Evolutionary conservation across 768 basidiomycete species (phyloP).

Genomic region (Tylopilus sp.): DNA sequence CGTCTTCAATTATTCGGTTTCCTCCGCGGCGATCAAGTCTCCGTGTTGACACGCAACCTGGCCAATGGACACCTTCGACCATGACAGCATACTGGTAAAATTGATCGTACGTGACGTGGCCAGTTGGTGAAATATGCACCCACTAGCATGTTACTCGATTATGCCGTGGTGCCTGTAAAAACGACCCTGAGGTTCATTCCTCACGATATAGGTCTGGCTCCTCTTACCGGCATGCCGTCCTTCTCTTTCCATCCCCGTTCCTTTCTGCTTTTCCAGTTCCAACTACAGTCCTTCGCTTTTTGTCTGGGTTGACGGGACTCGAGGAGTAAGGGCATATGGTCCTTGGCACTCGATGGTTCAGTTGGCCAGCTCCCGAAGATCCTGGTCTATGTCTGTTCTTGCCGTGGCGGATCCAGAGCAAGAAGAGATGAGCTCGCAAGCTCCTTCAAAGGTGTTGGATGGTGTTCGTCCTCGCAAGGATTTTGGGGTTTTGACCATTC

Average conservation of each 20-base stretch:
- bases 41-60: too few relatives aligned
- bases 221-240: neutral
- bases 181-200: slow-evolving; percentile 16
- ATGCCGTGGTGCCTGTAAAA: slow-evolving; percentile 3
- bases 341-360: slow-evolving; percentile 12
- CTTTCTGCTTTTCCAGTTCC: slow-evolving; percentile 5
- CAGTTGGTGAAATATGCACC: neutral
- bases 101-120: neutral
- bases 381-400: slow-evolving; percentile 16
- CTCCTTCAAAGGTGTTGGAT: neutral
- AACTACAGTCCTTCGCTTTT: slow-evolving; percentile 17
- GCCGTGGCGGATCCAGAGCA: slow-evolving; percentile 11
- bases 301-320: neutral
- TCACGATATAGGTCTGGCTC: too few relatives aligned
- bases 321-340: neutral
- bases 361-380: neutral
- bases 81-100: too few relatives aligned
- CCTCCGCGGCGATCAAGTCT: too few relatives aligned
- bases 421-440: neutral
- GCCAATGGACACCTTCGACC: too few relatives aligned
- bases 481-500: slow-evolving; percentile 49
- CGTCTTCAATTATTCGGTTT: too few relatives aligned
- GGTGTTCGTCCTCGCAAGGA: slow-evolving; percentile 12
- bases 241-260: slow-evolving; percentile 3
- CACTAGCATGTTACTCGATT: neutral